Conservation (phyloP, 306 rosid species). For the Delonix regia region DNA sequence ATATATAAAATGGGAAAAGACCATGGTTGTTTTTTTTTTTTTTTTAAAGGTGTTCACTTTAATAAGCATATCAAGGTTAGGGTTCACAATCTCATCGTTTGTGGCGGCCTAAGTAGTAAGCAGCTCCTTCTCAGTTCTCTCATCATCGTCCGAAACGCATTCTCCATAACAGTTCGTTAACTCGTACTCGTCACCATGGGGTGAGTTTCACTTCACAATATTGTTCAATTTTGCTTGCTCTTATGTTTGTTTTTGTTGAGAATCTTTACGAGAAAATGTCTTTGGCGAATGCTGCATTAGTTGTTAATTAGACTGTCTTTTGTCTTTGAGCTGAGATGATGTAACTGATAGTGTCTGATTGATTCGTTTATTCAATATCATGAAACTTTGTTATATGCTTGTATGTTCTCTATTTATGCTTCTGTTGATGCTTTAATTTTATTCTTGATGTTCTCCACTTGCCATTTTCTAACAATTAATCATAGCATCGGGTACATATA, state of each 20-base stretch:
- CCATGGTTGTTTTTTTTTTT: too few relatives aligned
- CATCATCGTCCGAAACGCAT: conserved; percentile 4
- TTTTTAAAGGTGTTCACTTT: background rate
- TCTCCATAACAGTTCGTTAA: conserved; percentile 4
- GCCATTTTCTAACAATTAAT: background rate
- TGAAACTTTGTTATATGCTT: background rate
- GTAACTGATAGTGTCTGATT: background rate
- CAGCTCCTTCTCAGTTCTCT: background rate
- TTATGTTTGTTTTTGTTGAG: background rate
- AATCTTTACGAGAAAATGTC: background rate
- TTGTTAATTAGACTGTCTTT: background rate
- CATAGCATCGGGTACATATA: background rate
- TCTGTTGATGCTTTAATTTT: background rate
- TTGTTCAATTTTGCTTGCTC: background rate
- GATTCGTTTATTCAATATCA: background rate
- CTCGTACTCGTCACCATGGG: conserved; percentile 51
- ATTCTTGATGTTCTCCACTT: background rate
- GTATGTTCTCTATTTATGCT: background rate
- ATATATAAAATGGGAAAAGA: too few relatives aligned
- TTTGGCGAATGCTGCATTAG: background rate
- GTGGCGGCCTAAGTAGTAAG: background rate
- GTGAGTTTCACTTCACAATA: conserved; percentile 30
- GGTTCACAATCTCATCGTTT: conserved; percentile 21
- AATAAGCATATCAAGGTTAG: conserved; percentile 15
- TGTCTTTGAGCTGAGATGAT: background rate